Evolutionary conservation across 2,329 filamentous ascomycete genomes (phyloP).

Genomic region (Emergomyces africanus): DNA sequence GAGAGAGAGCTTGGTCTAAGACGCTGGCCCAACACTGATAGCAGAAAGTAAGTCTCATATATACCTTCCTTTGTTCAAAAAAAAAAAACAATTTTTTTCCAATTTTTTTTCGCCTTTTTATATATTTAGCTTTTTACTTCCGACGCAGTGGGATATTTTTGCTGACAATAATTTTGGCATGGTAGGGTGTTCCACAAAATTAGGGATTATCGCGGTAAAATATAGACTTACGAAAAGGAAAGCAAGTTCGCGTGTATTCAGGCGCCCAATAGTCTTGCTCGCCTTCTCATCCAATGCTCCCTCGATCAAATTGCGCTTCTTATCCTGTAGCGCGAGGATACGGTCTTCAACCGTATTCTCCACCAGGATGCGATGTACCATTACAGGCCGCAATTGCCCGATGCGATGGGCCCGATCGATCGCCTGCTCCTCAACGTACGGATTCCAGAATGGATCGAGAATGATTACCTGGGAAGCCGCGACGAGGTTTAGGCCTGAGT

Average conservation of each 20-base stretch:
- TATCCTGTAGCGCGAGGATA: slow-evolving; percentile 64
- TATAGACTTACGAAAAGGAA: slow-evolving; percentile 47
- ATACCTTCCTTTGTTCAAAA: too few relatives aligned
- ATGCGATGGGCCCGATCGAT: slow-evolving; percentile 83
- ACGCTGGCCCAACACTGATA: neutral
- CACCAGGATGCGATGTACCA: slow-evolving; percentile 68
- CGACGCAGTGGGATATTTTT: too few relatives aligned
- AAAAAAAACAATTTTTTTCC: too few relatives aligned
- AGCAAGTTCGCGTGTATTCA: slow-evolving; percentile 54
- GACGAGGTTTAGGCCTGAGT: slow-evolving; percentile 75
- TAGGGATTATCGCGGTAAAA: too few relatives aligned
- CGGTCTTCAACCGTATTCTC: slow-evolving; percentile 74
- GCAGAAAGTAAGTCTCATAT: neutral
- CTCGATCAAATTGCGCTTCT: slow-evolving; percentile 65
- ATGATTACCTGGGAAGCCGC: slow-evolving; percentile 77
- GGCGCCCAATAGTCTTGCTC: slow-evolving; percentile 50
- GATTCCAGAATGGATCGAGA: slow-evolving; percentile 91
- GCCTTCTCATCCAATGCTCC: slow-evolving; percentile 67
- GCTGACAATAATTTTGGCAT: too few relatives aligned
- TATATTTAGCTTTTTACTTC: too few relatives aligned
- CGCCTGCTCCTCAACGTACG: slow-evolving; percentile 83
- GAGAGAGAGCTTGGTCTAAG: too few relatives aligned
- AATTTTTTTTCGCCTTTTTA: too few relatives aligned
- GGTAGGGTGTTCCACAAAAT: too few relatives aligned
- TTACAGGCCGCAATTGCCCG: slow-evolving; percentile 60